These are phyloP conservation scores for Hygrocybe coccinea DNA, from an alignment of 768 basidiomycete genomes.

Conservation along the genomic window DNA sequence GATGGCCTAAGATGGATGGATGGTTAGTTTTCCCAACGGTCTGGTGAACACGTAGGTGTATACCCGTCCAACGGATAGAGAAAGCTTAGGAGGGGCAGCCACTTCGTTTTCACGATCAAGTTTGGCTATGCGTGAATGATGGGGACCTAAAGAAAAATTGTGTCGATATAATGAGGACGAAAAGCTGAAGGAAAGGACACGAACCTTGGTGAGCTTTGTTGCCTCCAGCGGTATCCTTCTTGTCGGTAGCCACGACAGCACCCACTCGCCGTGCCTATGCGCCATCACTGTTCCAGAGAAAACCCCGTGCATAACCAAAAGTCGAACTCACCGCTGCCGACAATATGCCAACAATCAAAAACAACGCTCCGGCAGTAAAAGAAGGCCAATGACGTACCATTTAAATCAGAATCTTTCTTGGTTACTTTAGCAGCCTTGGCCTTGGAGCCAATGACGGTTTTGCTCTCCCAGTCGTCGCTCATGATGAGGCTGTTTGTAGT, in stretches of 20 bases:
- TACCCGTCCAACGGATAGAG: conserved; percentile 68
- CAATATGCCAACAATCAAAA: conserved; percentile 3
- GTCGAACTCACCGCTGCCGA: conserved; percentile 47
- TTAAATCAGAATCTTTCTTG: conserved; percentile 54
- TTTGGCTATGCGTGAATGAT: conserved; percentile 91
- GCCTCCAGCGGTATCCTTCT: conserved; percentile 59
- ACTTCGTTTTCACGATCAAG: conserved; percentile 95
- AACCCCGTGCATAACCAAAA: background rate
- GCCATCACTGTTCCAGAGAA: conserved; percentile 6
- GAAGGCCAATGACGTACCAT: conserved; percentile 37
- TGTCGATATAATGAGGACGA: background rate
- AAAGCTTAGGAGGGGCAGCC: conserved; percentile 81
- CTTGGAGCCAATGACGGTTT: conserved; percentile 68
- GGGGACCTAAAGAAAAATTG: conserved; percentile 54
- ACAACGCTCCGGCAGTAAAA: background rate
- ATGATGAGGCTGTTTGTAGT: conserved; percentile 27
- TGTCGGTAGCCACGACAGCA: conserved; percentile 77
- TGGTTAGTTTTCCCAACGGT: conserved; percentile 9
- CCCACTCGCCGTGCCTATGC: conserved; percentile 69
- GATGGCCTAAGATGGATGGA: conserved; percentile 67
- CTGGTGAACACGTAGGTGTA: conserved; percentile 19
- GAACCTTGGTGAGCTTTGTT: conserved; percentile 78
- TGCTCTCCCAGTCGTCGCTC: conserved; percentile 68
- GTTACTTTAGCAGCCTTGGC: conserved; percentile 57
- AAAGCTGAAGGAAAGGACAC: conserved; percentile 13